Conservation (phyloP, 805 yeast species). For the Barnettozyma californica region DNA sequence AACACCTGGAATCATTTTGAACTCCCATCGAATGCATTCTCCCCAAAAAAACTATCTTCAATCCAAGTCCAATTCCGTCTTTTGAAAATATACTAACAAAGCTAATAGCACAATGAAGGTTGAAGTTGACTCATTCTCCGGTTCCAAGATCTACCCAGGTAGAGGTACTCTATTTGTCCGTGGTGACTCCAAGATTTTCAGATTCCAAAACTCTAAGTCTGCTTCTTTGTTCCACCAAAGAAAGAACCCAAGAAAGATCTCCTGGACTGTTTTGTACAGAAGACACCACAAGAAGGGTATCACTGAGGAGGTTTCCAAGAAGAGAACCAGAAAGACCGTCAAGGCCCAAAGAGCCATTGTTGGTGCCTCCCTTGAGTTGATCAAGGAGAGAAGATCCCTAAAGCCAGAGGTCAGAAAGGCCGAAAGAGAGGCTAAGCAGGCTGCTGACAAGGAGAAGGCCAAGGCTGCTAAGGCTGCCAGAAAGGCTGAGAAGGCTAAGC, state of each 20-base stretch:
- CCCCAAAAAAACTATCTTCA: too few species aligned
- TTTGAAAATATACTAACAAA: conserved; percentile 17
- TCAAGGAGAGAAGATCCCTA: conserved; percentile 93
- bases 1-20: background rate
- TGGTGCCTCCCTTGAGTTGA: conserved; percentile 98
- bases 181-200: conserved; percentile 99
- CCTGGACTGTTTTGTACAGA: conserved; percentile 99
- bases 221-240: conserved; percentile 98
- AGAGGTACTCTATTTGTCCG: conserved; percentile 99
- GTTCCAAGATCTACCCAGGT: conserved; percentile 99
- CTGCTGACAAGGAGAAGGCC: conserved; percentile 81
- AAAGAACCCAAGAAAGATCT: conserved; percentile 99
- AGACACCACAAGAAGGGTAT: conserved; percentile 99
- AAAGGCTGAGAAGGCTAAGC: conserved; percentile 88
- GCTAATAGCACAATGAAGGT: conserved; percentile 82
- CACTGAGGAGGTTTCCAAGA: conserved; percentile 96
- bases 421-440: conserved; percentile 86
- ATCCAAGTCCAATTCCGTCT: too few species aligned
- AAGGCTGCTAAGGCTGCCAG: conserved; percentile 90
- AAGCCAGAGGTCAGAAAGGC: conserved; percentile 99
- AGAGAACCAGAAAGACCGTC: conserved; percentile 95
- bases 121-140: conserved; percentile 99
- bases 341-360: conserved; percentile 99
- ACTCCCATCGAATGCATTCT: too few species aligned
- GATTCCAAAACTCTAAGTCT: conserved; percentile 97